Evolutionary conservation across 2,329 filamentous ascomycete genomes (phyloP), one percentile per base, ranked within the genome.

Genomic region (Exophiala aquamarina): DNA sequence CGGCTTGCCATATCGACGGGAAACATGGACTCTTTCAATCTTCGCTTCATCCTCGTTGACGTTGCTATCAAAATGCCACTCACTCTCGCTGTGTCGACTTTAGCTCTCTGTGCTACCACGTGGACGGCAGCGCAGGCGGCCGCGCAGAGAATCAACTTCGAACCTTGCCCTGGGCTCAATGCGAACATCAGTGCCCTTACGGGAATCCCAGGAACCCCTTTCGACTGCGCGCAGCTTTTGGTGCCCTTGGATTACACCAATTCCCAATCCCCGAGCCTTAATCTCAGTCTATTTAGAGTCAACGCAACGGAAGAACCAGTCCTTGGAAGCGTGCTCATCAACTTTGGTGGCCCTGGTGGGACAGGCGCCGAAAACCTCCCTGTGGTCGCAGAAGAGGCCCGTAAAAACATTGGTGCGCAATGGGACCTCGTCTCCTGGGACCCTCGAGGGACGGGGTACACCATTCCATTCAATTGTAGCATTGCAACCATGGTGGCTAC

Each of bases 181-280:
- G 26, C 33, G 9, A 13, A 32, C 8, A 38, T 50, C n/a, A 20
- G n/a, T 13, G 20, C 21, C 14, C 15, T 26, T 14, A 38, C 14
- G 18, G 14, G n/a, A 6, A 13, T 35, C 10, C 14, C 11, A 38
- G 19, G 14, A 31, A 17, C 28, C 5, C 26, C 45, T 32, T 49
- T 55, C 14, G 52, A 60, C 14, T 69, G 66, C 47, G 64, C 59
- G 2, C 65, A 43, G 14, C 46, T 69, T 3, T 28, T 52, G 1
- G 66, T 69, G 1, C 66, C 66, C 2, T 58, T 68, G 1, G 66
- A 69, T 47, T 69, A 67, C 40, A 60, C 59, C 10, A 45, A 60
- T 17, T 33, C 47, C 8, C 42, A 58, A 8, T 54, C 55, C 19
- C 46, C 53, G 20, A 62, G 50, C 1, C 44, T 68, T 20, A 34